These are phyloP conservation scores for Aspergillus pseudonomiae DNA, from an alignment of 2,329 filamentous ascomycete species.

Conservation along the genomic window DNA sequence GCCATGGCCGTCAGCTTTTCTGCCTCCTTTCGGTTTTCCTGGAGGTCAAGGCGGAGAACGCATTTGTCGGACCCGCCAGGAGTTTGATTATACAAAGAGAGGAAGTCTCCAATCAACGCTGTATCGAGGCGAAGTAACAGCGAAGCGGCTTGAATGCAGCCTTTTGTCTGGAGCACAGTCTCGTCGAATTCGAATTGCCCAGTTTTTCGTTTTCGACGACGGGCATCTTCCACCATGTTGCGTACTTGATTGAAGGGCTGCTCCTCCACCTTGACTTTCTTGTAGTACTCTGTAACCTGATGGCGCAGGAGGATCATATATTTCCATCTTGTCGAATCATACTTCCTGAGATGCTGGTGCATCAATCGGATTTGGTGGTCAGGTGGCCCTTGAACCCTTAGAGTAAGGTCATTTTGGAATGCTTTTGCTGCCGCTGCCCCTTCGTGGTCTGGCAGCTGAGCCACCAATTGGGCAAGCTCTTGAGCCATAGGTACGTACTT, in stretches of 20 bases:
- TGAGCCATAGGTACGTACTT: constrained; percentile 47
- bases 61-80: constrained; percentile 15
- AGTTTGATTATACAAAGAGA: constrained; percentile 27
- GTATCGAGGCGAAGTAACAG: constrained; percentile 56
- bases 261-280: constrained; percentile 38
- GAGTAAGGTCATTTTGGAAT: constrained; percentile 15
- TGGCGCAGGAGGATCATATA: constrained; percentile 30
- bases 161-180: constrained; percentile 40
- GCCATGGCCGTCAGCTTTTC: constrained; percentile 44
- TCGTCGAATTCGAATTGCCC: constrained; percentile 31
- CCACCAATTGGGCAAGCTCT: constrained; percentile 28
- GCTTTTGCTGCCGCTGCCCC: not conserved
- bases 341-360: constrained; percentile 20
- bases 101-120: constrained; percentile 49
- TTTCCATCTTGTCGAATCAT: constrained; percentile 28
- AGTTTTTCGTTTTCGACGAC: constrained; percentile 28
- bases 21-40: constrained; percentile 43
- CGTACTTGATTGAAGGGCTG: constrained; percentile 43
- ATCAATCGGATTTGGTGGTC: constrained; percentile 32
- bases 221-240: constrained; percentile 39
- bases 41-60: not conserved
- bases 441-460: constrained; percentile 27
- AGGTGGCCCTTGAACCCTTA: constrained; percentile 18
- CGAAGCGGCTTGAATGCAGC: constrained; percentile 45
- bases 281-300: constrained; percentile 33